Base-by-base conservation (phyloP, 2,329 filamentous ascomycete species). In the Dactylella cylindrospora region DNA sequence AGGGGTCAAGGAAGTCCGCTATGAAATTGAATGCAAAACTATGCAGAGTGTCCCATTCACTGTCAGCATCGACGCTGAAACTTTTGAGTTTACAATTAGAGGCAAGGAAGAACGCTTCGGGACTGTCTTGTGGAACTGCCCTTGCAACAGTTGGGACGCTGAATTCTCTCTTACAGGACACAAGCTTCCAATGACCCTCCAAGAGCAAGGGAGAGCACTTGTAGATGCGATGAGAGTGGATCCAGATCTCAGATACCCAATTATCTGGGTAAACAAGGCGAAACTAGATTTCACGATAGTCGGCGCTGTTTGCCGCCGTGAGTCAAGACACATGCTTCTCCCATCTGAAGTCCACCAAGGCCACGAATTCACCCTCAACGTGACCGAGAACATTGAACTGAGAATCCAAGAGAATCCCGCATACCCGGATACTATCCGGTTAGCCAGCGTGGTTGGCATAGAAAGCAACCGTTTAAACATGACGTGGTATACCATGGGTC, bases 51-150 rank as follows among this genome's bases (percentile, higher is more conserved):
- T 45, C 10, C 49, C 57, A 22, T 62, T 62, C 31, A 49, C 25
- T 4, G 45, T 62, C 12, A 17, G 29, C 5, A 45, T 68, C 41
- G 44, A 68, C 29, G 67, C 66, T 2, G 55, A 61, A 41, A 68
- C 65, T n/a, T 67, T 66, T 38, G 66, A 67, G 15, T 53, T 65
- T 28, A 59, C 65, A 13, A 46, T 66, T 15, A 62, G 65, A 44
- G 54, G 53, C 12, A 49, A 64, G 5, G 46, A 65, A 12, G 54
- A 67, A 31, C 47, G 28, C 7, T 68, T 67, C 50, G 62, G 67
- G 1, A 67, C 46, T 22, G 60, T 67, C 28, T 57, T 60, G 23
- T 67, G 66, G 65, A 62, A 66, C 36, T 65, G 61, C 12, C 67
- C 67, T 8, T 41, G 43, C n/a, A 44, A 32, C 7, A 62, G 33